Evolutionary conservation across 2,329 filamentous ascomycete genomes (phyloP).

Genomic region (Pestalotiopsis sp.): DNA sequence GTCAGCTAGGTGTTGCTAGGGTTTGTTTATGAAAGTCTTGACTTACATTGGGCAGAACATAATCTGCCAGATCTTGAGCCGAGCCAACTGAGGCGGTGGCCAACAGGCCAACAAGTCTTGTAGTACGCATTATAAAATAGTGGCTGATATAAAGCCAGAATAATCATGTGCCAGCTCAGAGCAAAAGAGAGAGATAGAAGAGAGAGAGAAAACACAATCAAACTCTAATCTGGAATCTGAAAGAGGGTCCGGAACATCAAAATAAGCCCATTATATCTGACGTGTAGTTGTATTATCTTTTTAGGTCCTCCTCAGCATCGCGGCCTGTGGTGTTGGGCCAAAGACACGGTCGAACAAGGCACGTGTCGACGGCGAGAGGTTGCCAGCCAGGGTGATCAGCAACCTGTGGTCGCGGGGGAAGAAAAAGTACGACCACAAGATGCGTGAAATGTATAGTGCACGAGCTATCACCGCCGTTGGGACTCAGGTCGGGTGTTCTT

Average conservation of each 20-base stretch:
- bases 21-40: not conserved
- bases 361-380: not conserved
- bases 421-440: not conserved
- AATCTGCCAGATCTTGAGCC: conserved; percentile 23
- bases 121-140: conserved; percentile 21
- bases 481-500: not conserved
- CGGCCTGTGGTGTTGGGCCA: not conserved
- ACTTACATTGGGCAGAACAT: conserved; percentile 28
- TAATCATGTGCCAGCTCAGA: not conserved
- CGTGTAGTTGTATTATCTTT: not conserved
- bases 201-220: not conserved
- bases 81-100: conserved; percentile 16
- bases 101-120: conserved; percentile 11
- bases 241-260: not conserved
- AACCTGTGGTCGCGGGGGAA: not conserved
- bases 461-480: not conserved
- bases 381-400: not conserved
- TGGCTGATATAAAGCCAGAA: not conserved
- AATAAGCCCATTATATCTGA: not conserved
- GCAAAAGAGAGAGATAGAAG: not conserved
- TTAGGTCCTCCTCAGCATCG: not conserved
- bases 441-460: not conserved
- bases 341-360: not conserved
- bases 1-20: conserved; percentile 10
- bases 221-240: not conserved